Conservation (phyloP, 169 alveolate genomes). For the Plasmodium sp. region DNA sequence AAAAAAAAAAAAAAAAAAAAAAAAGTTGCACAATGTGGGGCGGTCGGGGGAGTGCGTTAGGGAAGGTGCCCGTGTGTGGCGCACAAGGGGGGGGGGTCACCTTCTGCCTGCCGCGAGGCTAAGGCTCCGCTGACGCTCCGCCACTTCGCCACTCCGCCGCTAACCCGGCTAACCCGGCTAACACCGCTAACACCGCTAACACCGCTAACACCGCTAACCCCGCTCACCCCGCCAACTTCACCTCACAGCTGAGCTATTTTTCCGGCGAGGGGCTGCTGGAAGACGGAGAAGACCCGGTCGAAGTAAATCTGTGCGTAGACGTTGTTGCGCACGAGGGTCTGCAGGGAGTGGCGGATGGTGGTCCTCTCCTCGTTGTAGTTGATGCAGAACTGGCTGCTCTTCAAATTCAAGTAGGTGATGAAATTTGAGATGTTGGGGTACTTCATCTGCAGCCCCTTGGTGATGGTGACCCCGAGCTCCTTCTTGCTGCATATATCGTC, state of each 20-base stretch:
- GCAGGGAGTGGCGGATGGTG: slow-evolving; percentile 23
- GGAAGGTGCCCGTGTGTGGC: not conserved
- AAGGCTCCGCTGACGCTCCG: not conserved
- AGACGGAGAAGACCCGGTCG: slow-evolving; percentile 50
- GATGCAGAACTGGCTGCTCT: slow-evolving; percentile 20
- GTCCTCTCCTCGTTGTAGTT: slow-evolving; percentile 71
- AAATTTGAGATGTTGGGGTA: slow-evolving; percentile 65
- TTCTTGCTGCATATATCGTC: slow-evolving; percentile 60
- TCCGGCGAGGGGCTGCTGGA: slow-evolving; percentile 7
- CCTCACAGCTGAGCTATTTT: not conserved
- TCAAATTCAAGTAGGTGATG: slow-evolving; percentile 25
- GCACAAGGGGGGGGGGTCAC: not conserved
- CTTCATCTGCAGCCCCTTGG: slow-evolving; percentile 71
- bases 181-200: too few species aligned
- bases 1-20: not conserved
- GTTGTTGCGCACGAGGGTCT: slow-evolving; percentile 14
- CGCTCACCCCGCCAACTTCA: too few species aligned
- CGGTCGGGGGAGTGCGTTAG: not conserved
- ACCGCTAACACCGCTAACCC: too few species aligned
- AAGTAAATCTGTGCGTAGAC: slow-evolving; percentile 53
- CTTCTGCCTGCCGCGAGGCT: not conserved
- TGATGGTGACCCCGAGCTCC: slow-evolving; percentile 25
- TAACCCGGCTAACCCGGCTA: too few species aligned
- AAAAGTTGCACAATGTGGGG: not conserved
- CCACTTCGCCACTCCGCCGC: too few species aligned